Evolutionary conservation across 768 basidiomycete species (phyloP).

Genomic region (Podaxis mareebaensis): DNA sequence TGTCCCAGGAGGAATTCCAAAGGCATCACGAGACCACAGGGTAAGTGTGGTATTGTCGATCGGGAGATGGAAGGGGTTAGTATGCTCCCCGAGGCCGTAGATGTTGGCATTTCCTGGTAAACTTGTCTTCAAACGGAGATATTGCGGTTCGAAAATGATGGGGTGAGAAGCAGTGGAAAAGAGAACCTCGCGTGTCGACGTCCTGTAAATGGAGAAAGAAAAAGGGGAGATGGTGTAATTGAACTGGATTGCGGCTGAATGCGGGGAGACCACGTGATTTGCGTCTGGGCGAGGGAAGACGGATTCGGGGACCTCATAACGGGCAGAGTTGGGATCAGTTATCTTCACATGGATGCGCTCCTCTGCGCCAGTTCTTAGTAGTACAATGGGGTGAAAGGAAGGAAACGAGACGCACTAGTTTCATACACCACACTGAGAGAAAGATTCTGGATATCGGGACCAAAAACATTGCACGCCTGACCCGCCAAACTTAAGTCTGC

Average conservation of each 20-base stretch:
- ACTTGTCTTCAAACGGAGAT: constrained; percentile 67
- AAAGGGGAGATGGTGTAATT: constrained; percentile 61
- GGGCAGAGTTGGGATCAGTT: constrained; percentile 44
- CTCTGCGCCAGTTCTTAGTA: constrained; percentile 28
- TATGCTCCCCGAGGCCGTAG: constrained; percentile 79
- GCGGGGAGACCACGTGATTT: constrained; percentile 26
- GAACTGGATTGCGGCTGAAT: constrained; percentile 51
- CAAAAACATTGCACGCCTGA: constrained; percentile 59
- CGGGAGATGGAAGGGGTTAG: constrained; percentile 61
- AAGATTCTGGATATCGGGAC: constrained; percentile 49
- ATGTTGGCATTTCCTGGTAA: constrained; percentile 65
- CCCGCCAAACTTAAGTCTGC: constrained; percentile 57
- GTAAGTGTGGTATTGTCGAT: constrained; percentile 47
- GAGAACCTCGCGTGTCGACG: constrained; percentile 49
- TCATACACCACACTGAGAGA: constrained; percentile 58
- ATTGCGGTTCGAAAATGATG: constrained; percentile 77
- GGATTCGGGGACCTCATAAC: constrained; percentile 66
- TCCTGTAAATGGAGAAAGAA: constrained; percentile 57
- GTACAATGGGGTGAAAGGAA: background rate
- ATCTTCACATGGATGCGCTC: constrained; percentile 68
- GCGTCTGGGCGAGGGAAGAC: constrained; percentile 57
- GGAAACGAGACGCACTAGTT: constrained; percentile 42
- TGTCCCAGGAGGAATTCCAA: constrained; percentile 55
- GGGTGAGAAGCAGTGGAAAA: constrained; percentile 63
- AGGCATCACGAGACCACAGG: constrained; percentile 72